These are phyloP conservation scores for Umbellularia californica DNA, from an alignment of 164 flowering plant species.

Conservation along the genomic window DNA sequence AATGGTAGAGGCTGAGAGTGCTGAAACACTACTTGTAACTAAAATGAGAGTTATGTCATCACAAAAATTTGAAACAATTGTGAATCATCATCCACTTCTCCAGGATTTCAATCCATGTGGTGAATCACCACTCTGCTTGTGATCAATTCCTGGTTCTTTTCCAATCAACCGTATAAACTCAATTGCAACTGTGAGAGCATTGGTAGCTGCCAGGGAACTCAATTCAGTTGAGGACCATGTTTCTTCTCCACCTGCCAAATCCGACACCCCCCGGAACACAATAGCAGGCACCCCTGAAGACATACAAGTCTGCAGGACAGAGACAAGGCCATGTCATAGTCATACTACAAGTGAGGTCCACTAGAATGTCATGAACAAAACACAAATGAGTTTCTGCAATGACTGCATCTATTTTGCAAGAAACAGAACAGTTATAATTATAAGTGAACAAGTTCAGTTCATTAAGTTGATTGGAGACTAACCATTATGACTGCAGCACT, in stretches of 20 bases:
- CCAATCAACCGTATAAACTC: slow-evolving; percentile 23
- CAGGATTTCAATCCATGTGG: not conserved
- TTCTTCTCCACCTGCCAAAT: slow-evolving; percentile 42
- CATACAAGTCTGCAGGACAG: slow-evolving; percentile 32
- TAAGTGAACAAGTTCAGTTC: not conserved
- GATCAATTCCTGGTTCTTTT: not conserved
- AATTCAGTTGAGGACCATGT: slow-evolving; percentile 19
- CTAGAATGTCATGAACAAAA: no score
- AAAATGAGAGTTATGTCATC: no score
- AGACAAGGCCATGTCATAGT: not conserved
- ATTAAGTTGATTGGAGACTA: slow-evolving; percentile 3
- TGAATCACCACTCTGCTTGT: not conserved
- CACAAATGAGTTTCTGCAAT: no score
- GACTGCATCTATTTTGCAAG: no score
- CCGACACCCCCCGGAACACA: slow-evolving; percentile 51
- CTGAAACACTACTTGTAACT: no score
- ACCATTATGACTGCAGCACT: slow-evolving; percentile 49
- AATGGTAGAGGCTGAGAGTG: no score
- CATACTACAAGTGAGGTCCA: not conserved
- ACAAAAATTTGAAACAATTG: no score
- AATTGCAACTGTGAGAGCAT: slow-evolving; percentile 40
- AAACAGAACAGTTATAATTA: no score
- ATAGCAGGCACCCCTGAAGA: slow-evolving; percentile 38
- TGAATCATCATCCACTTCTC: not conserved
- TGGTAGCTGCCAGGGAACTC: slow-evolving; percentile 38